A percentile compares a stretch with the other conserved stretches of the same genome.
These are phyloP conservation scores for Aspergillus steynii DNA, from an alignment of 495 filamentous ascomycete species.

Conservation along the genomic window DNA sequence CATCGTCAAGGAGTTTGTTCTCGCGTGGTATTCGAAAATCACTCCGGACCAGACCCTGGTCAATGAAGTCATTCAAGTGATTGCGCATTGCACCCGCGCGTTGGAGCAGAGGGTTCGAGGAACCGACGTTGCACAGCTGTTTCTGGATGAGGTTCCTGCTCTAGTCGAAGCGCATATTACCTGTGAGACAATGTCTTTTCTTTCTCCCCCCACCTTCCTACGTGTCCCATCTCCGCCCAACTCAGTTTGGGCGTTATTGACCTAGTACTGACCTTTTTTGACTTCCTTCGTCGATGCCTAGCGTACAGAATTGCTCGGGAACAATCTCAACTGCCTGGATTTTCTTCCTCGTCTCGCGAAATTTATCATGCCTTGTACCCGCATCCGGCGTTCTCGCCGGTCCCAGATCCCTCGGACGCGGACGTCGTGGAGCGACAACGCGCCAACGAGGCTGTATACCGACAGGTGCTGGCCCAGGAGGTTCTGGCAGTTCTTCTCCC, in stretches of 20 bases:
- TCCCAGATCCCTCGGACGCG: constrained; percentile 57
- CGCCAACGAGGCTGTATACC: constrained; percentile 77
- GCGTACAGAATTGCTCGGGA: constrained; percentile 57
- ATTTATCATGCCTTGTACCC: constrained; percentile 85
- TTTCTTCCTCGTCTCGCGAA: constrained; percentile 47
- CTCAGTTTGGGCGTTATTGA: background rate
- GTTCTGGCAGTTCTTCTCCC: constrained; percentile 81
- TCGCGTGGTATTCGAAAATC: constrained; percentile 90
- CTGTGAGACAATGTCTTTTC: constrained; percentile 55
- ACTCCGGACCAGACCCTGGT: constrained; percentile 86
- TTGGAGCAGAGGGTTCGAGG: constrained; percentile 81
- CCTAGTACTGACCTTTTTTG: background rate
- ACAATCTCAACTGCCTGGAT: constrained; percentile 45
- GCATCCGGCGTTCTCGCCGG: constrained; percentile 74
- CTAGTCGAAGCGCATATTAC: constrained; percentile 76
- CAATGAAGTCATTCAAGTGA: constrained; percentile 80
- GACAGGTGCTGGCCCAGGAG: constrained; percentile 76
- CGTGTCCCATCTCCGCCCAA: background rate
- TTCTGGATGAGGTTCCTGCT: constrained; percentile 87
- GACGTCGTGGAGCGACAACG: constrained; percentile 57
- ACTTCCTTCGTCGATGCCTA: constrained; percentile 10
- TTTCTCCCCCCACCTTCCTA: background rate
- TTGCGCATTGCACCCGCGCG: constrained; percentile 85
- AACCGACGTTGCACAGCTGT: constrained; percentile 76
- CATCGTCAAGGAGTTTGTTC: constrained; percentile 82